Evolutionary conservation across 1,284 basidiomycete species (phyloP).

Genomic region (Ustilago curta): DNA sequence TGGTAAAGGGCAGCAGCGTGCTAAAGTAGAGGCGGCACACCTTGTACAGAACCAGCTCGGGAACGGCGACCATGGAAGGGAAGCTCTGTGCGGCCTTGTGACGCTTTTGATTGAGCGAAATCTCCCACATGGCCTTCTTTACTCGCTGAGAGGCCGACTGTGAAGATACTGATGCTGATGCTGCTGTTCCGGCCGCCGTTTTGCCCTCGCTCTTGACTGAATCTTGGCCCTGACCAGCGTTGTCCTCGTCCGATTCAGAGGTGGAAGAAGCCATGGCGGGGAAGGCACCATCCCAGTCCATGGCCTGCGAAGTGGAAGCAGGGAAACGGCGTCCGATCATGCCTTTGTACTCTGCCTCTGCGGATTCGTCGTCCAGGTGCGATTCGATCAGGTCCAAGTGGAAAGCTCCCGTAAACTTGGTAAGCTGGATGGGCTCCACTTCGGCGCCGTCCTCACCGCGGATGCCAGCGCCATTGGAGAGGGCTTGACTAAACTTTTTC

Average conservation of each 20-base stretch:
- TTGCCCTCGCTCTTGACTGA: conserved; percentile 20
- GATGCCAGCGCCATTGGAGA: conserved; percentile 41
- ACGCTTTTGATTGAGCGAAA: conserved; percentile 47
- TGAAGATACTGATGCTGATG: conserved; percentile 1
- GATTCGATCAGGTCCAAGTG: conserved; percentile 46
- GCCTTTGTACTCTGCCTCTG: conserved; percentile 37
- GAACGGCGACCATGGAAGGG: conserved; percentile 49
- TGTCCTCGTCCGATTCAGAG: conserved; percentile 25
- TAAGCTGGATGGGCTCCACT: conserved; percentile 28
- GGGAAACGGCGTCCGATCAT: conserved; percentile 41
- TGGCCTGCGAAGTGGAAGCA: conserved; percentile 15
- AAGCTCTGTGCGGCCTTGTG: conserved; percentile 43
- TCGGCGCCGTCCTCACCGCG: conserved; percentile 33
- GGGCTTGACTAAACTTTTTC: conserved; percentile 44
- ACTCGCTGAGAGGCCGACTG: conserved; percentile 16
- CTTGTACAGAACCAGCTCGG: conserved; percentile 51
- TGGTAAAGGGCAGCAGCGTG: conserved; percentile 48
- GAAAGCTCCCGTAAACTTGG: conserved; percentile 47
- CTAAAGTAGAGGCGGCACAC: conserved; percentile 54
- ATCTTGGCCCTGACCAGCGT: neutral
- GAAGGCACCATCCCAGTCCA: conserved; percentile 17
- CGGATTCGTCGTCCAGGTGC: conserved; percentile 40
- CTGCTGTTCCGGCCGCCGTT: neutral
- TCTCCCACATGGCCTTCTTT: conserved; percentile 46
- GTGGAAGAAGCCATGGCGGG: conserved; percentile 6